Conservation (phyloP, 768 basidiomycete species). For the Coprinellus micaceus region DNA sequence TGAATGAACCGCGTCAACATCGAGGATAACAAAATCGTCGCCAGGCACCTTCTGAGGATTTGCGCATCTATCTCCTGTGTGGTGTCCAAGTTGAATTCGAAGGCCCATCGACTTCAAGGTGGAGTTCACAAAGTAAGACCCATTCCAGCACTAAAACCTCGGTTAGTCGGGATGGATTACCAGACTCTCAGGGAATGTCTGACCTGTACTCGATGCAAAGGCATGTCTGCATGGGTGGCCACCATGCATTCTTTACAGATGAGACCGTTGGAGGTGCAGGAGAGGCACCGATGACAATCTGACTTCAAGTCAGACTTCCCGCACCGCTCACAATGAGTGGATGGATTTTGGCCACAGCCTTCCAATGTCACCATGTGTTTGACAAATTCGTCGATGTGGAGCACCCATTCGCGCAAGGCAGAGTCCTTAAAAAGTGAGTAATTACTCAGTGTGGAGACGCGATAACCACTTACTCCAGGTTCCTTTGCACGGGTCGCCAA, state of each 20-base stretch:
- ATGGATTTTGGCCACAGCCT: not conserved
- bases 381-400: not conserved
- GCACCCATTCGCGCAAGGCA: not conserved
- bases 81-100: constrained; percentile 25
- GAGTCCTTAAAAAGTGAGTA: not conserved
- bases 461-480: not conserved
- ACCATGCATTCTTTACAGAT: not conserved
- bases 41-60: constrained; percentile 7
- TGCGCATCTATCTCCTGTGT: constrained; percentile 10
- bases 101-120: constrained; percentile 23
- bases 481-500: not conserved
- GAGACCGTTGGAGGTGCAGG: not conserved
- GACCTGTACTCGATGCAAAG: not conserved
- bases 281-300: not conserved
- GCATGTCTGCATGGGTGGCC: not conserved
- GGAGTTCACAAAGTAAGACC: constrained; percentile 4
- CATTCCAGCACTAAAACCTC: not conserved
- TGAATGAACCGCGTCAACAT: constrained; percentile 25
- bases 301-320: not conserved
- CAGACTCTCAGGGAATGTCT: not conserved
- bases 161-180: not conserved
- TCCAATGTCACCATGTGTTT: not conserved
- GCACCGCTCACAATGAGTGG: not conserved
- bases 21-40: constrained; percentile 27
- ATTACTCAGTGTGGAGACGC: not conserved